phyloP scores from a whole-genome alignment of 768 basidiomycete species.

The Rhodosporidiobolus sp. region DNA sequence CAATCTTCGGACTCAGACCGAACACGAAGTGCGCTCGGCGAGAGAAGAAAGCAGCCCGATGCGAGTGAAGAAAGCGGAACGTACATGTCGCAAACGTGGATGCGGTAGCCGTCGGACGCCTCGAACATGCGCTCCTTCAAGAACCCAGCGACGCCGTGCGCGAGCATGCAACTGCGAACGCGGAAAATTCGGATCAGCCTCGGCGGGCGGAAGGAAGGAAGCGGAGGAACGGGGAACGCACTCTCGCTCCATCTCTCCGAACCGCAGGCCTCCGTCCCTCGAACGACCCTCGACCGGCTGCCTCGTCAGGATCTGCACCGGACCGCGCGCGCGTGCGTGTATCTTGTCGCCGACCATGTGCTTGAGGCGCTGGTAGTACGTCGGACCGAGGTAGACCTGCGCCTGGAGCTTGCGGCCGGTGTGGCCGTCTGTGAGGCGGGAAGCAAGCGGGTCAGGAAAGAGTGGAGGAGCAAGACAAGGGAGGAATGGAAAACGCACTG shows the following conservation, averaged over 20 bases:
- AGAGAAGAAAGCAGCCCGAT: background rate
- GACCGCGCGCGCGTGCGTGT: constrained; percentile 93
- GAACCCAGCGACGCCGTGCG: constrained; percentile 97
- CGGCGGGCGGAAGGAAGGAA: background rate
- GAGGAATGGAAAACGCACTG: constrained; percentile 17
- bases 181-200: background rate
- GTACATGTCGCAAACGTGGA: constrained; percentile 95
- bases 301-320: constrained; percentile 93
- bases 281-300: constrained; percentile 98
- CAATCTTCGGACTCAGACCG: no score
- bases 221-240: background rate
- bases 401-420: constrained; percentile 97
- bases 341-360: constrained; percentile 99
- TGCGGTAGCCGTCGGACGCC: constrained; percentile 84
- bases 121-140: constrained; percentile 95
- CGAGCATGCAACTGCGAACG: constrained; percentile 96
- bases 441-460: background rate
- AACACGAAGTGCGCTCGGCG: no score
- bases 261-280: constrained; percentile 96
- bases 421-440: constrained; percentile 67
- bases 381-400: constrained; percentile 96
- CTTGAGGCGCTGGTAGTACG: constrained; percentile 97
- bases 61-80: constrained; percentile 47
- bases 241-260: constrained; percentile 92
- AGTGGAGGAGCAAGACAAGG: background rate